Percentiles rank a stretch among this genome's conserved stretches.
Conservation (phyloP, 257 asterid species). For the Forsythia viridissima region DNA sequence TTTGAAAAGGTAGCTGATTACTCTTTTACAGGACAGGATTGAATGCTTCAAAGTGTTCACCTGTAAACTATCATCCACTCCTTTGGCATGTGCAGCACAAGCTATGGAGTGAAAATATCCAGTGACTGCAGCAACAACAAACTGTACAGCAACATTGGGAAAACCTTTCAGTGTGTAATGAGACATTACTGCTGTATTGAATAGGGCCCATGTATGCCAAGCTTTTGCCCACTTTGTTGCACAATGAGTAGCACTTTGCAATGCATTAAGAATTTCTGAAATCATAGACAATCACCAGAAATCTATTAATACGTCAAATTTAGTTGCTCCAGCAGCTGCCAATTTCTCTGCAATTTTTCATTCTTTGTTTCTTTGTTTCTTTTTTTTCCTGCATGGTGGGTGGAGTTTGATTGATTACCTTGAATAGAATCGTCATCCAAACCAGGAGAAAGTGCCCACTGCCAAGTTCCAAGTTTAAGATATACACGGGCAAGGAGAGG, state of each 20-base stretch:
- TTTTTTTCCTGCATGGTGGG: not conserved
- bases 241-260: slow-evolving; percentile 78
- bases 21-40: slow-evolving; percentile 10
- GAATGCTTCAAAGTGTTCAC: slow-evolving; percentile 32
- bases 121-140: slow-evolving; percentile 91
- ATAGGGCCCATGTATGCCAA: slow-evolving; percentile 99
- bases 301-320: not conserved
- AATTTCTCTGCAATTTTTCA: not conserved
- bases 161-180: slow-evolving; percentile 81
- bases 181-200: slow-evolving; percentile 98
- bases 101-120: slow-evolving; percentile 99
- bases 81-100: slow-evolving; percentile 95
- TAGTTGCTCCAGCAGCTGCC: slow-evolving; percentile 13
- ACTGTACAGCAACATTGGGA: slow-evolving; percentile 69
- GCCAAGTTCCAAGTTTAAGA: slow-evolving; percentile 90
- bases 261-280: slow-evolving; percentile 88
- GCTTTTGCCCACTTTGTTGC: slow-evolving; percentile 95
- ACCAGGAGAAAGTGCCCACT: slow-evolving; percentile 91
- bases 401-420: slow-evolving; percentile 44
- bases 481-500: slow-evolving; percentile 90
- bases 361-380: not conserved
- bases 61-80: slow-evolving; percentile 99
- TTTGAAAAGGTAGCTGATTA: slow-evolving; percentile 13
- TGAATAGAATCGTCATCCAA: slow-evolving; percentile 88
- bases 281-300: slow-evolving; percentile 26